These are phyloP conservation scores for Penicillium sp. DNA, from an alignment of 2,329 filamentous ascomycete genomes.

Conservation along the genomic window DNA sequence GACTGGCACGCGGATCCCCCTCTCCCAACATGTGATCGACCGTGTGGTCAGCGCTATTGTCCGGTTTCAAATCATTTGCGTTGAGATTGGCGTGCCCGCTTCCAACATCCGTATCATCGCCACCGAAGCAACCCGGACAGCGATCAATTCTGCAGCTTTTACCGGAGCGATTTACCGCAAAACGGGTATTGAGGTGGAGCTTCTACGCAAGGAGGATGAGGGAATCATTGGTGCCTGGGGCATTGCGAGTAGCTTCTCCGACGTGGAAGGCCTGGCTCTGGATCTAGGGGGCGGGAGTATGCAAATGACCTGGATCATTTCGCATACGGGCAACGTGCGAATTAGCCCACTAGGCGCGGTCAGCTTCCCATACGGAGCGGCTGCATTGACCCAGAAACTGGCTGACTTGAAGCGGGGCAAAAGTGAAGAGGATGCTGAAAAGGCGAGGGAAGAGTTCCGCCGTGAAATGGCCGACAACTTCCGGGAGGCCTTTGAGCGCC, in stretches of 20 bases:
- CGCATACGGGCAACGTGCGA: slow-evolving; percentile 50
- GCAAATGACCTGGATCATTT: slow-evolving; percentile 68
- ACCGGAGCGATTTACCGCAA: slow-evolving; percentile 62
- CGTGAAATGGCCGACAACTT: slow-evolving; percentile 58
- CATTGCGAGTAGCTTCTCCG: slow-evolving; percentile 71
- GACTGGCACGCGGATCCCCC: slow-evolving; percentile 51
- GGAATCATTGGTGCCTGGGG: slow-evolving; percentile 80
- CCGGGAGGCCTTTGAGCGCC: slow-evolving; percentile 58
- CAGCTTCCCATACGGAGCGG: slow-evolving; percentile 69
- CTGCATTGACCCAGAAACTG: slow-evolving; percentile 62
- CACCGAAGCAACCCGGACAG: slow-evolving; percentile 84
- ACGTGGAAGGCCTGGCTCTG: slow-evolving; percentile 75
- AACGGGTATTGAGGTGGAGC: slow-evolving; percentile 67
- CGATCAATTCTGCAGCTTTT: slow-evolving; percentile 72
- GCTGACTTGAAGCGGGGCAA: slow-evolving; percentile 45
- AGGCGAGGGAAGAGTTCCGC: slow-evolving; percentile 42
- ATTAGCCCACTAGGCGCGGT: slow-evolving; percentile 60
- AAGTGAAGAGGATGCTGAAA: slow-evolving; percentile 42
- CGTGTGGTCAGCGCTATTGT: slow-evolving; percentile 66
- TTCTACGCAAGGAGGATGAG: slow-evolving; percentile 78
- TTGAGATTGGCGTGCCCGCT: slow-evolving; percentile 64
- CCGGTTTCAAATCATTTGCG: slow-evolving; percentile 71
- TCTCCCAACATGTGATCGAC: slow-evolving; percentile 61
- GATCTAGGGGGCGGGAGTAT: slow-evolving; percentile 75
- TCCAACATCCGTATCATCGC: slow-evolving; percentile 72